Base-by-base conservation (phyloP, 805 yeast genomes). In the Starmerella powellii region DNA sequence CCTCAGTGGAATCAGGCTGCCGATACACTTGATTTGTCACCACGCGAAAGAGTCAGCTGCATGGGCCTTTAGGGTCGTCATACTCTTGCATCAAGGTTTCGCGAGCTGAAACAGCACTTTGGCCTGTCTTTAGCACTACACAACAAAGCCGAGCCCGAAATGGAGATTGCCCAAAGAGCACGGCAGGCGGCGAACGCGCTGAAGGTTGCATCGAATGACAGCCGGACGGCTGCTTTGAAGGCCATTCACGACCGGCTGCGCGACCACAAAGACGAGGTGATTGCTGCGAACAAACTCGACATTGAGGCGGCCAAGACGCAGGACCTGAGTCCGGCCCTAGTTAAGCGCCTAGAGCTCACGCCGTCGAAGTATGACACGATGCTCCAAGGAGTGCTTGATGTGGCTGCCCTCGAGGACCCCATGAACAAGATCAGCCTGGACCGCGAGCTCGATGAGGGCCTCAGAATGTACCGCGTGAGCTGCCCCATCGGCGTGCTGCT, bases 371-470 rank as follows among this genome's bases (percentile, higher is more conserved):
- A 74, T 56, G 97, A 87, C 49, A 67, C 82, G 21, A 91, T 91
- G 99, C 72, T 88, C 40, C 91, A 86, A 58, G 99, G 99, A 20
- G 78, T 91, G 13, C 66, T 80, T 36, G 98, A 91, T 53, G 98
- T 91, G 16, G 91, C 95, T 1, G 72, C 72, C 2, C 69, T 91
- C 40, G 82, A 78, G 24, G 97, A 91, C 59, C 98, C 98, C 15
- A 79, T 88, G 31, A 95, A 95, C n/a, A 80, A 80, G 58, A 63
- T 81, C 48, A 80, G 91, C 2, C 66, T 91, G 53, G 86, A 93
- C 29, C 76, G 79, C 33, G 76, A 84, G 60, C 67, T 91, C 26
- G 99, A 91, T 59, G 94, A 85, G 41, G 93, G 84, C n/a, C 72
- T 91, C 49, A 80, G 76, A 38, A 65, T 91, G 46, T 80, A 76